These are phyloP conservation scores for Vinca minor DNA, from an alignment of 257 asterid genomes.

Conservation along the genomic window DNA sequence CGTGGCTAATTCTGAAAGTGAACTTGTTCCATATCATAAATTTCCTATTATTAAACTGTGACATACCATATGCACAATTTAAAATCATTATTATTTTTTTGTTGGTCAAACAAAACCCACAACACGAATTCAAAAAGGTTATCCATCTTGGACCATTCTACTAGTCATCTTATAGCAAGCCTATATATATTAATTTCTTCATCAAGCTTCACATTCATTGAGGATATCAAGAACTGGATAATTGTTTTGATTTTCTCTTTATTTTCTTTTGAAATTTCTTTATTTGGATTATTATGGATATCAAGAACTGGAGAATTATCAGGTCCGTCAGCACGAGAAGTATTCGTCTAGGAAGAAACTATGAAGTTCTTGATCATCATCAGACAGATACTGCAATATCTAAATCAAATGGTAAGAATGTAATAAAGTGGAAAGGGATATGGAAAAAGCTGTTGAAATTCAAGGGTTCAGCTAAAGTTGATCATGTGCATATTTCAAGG, in stretches of 20 bases:
- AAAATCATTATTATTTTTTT: neutral
- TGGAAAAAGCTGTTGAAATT: slow-evolving; percentile 20
- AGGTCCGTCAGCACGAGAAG: slow-evolving; percentile 13
- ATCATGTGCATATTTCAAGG: slow-evolving; percentile 3
- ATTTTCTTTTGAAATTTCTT: too few relatives aligned
- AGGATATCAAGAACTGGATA: too few relatives aligned
- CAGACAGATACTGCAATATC: too few relatives aligned
- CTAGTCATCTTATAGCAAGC: neutral
- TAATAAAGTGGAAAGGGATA: slow-evolving; percentile 12
- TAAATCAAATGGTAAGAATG: neutral
- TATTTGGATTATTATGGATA: slow-evolving; percentile 7
- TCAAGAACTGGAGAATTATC: slow-evolving; percentile 14
- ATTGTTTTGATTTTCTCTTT: too few relatives aligned
- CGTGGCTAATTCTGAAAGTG: too few relatives aligned
- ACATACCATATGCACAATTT: neutral
- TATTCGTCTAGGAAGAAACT: slow-evolving; percentile 9
- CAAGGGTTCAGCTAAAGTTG: neutral
- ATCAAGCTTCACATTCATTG: neutral
- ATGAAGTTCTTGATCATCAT: neutral
- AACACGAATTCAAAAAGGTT: neutral
- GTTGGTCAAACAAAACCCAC: neutral
- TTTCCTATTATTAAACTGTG: too few relatives aligned
- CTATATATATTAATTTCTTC: neutral
- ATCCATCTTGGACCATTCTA: neutral
- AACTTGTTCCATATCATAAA: too few relatives aligned